These are phyloP conservation scores for Aspergillus fischeri DNA, from an alignment of 2,329 filamentous ascomycete genomes.

Conservation along the genomic window DNA sequence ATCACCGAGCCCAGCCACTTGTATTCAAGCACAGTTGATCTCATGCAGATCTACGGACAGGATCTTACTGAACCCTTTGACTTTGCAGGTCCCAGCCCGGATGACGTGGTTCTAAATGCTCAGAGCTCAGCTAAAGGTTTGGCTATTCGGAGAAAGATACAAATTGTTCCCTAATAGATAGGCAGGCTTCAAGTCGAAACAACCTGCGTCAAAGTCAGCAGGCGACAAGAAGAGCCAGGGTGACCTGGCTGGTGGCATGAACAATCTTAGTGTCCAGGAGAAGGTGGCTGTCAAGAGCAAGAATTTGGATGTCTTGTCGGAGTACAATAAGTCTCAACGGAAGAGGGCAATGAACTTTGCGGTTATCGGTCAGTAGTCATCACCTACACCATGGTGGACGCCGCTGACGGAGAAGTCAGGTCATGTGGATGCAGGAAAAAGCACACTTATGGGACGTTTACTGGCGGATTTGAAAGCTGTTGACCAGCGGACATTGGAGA, in stretches of 20 bases:
- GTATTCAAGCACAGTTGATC: constrained; percentile 28
- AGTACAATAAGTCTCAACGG: constrained; percentile 68
- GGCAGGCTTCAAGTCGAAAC: constrained; percentile 44
- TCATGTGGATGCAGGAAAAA: constrained; percentile 96
- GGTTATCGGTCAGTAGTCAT: constrained; percentile 66
- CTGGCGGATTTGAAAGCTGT: constrained; percentile 84
- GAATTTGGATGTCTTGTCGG: constrained; percentile 77
- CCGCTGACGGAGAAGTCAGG: constrained; percentile 48
- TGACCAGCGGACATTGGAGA: constrained; percentile 82
- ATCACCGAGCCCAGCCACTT: constrained; percentile 33
- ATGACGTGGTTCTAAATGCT: constrained; percentile 81
- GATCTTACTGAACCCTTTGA: constrained; percentile 46
- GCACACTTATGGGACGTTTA: constrained; percentile 93
- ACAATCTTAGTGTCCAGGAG: constrained; percentile 48
- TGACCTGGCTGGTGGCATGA: constrained; percentile 46
- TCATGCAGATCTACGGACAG: constrained; percentile 37
- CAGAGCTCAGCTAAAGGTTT: constrained; percentile 76
- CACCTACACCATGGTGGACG: not conserved
- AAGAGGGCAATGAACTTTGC: constrained; percentile 89
- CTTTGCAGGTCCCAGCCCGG: constrained; percentile 83
- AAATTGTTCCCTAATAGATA: constrained; percentile 34
- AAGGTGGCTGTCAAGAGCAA: constrained; percentile 60
- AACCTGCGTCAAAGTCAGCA: constrained; percentile 37
- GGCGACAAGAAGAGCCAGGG: constrained; percentile 40
- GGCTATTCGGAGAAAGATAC: constrained; percentile 41